Evolutionary conservation across 176 grass and related monocot genomes (phyloP), one percentile per base, ranked within the genome.

Genomic region (Eremochloa ophiuroides): DNA sequence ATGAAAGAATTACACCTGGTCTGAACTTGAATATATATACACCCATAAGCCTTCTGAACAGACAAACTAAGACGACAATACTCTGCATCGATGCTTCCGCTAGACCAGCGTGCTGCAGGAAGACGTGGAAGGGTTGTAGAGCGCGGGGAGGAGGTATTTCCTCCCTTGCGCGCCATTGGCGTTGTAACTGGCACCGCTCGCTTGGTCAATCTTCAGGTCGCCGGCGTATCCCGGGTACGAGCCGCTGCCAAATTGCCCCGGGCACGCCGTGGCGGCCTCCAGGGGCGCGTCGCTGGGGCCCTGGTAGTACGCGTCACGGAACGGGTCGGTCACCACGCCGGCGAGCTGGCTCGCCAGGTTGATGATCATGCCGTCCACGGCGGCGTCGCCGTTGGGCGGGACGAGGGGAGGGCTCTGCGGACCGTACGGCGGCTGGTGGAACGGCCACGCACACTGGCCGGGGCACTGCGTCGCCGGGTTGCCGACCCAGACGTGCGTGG

Each of bases 361-460:
- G 62, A 93, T 72, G 61, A 99, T 16, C 88, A 93, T 83, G 80
- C 87, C 93, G 71, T 95, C 93, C 17, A 82, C 44, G 18, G 85
- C 93, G 16, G 90, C 73, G 75, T 95, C 95, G 47, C 86, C 93
- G 15, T 91, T 95, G 14, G 96, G 96, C 6, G 91, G 68, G 26
- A 69, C 48, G 4, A 95, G 84, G 1, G 93, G 85, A 29, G 93
- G 43, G 31, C 20, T 56, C 82, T 93, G 94, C 0, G 96, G 92
- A 0, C 93, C 90, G 64, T 95, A 91, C 9, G 23, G 2, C 0
- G 93, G 96, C 76, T 91, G 96, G 67, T 98, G 93, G 87, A 95
- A 91, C 15, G 93, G 93, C 88, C 96, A 91, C 18, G 96, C 93
- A 29, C 93, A 93, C 66, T 93, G 34, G 46, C 93, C 93, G 1